These are phyloP conservation scores for Prunus dulcis DNA, from an alignment of 306 rosid species.

Conservation along the genomic window DNA sequence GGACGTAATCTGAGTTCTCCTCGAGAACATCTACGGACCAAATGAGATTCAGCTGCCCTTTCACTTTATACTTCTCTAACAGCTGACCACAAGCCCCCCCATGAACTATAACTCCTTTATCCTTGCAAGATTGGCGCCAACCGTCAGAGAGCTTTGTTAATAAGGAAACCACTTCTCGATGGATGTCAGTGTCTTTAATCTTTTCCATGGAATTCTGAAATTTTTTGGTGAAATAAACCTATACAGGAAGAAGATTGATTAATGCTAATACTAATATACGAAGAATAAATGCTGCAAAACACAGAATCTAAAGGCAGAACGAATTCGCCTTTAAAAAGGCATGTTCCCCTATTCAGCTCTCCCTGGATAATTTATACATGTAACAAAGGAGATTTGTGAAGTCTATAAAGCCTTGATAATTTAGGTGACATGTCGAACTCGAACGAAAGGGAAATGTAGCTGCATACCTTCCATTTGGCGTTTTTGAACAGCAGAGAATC, in stretches of 20 bases:
- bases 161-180: neutral
- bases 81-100: constrained; percentile 24
- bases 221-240: neutral
- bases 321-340: too few relatives aligned
- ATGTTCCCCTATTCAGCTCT: too few relatives aligned
- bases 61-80: constrained; percentile 38
- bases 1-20: constrained; percentile 30
- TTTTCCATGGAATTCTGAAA: neutral
- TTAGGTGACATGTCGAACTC: too few relatives aligned
- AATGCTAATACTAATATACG: neutral
- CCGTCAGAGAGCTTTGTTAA: neutral
- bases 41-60: constrained; percentile 29
- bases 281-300: too few relatives aligned
- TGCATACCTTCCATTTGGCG: too few relatives aligned
- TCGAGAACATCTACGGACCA: constrained; percentile 39
- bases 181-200: neutral
- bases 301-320: too few relatives aligned
- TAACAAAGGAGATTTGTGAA: too few relatives aligned
- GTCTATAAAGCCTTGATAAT: too few relatives aligned
- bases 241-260: neutral
- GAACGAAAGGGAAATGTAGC: too few relatives aligned
- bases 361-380: too few relatives aligned
- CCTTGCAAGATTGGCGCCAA: constrained; percentile 1
- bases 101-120: constrained; percentile 10
- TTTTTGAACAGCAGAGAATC: too few relatives aligned